Evolutionary conservation across 202 grass and related monocot genomes (phyloP).

Genomic region (Alloteropsis angusta): DNA sequence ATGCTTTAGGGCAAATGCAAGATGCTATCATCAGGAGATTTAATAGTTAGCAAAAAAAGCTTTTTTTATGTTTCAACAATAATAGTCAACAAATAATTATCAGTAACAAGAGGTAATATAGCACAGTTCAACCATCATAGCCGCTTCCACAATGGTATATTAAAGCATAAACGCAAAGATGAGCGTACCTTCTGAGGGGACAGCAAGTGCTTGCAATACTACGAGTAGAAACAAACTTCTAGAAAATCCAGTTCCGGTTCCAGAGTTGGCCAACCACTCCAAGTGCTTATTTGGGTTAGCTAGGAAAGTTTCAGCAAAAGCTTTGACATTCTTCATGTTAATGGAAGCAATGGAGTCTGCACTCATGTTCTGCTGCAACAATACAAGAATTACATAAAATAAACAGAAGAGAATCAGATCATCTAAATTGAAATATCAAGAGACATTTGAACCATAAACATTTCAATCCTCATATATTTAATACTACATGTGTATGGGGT

Average conservation of each 20-base stretch:
- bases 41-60: neutral
- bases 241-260: constrained; percentile 39
- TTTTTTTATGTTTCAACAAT: neutral
- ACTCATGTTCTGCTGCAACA: constrained; percentile 51
- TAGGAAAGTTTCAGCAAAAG: constrained; percentile 55
- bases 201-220: constrained; percentile 54
- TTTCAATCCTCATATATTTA: neutral
- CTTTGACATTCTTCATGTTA: constrained; percentile 69
- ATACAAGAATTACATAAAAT: constrained; percentile 13
- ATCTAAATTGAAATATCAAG: neutral
- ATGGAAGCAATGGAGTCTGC: constrained; percentile 44
- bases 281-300: constrained; percentile 52
- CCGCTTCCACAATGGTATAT: constrained; percentile 3
- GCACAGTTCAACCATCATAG: neutral
- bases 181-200: constrained; percentile 48
- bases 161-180: constrained; percentile 22
- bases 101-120: neutral
- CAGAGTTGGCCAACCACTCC: constrained; percentile 58
- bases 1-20: neutral
- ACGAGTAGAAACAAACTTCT: constrained; percentile 71
- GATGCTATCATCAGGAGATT: neutral
- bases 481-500: neutral
- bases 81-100: neutral
- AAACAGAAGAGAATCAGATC: neutral
- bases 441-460: neutral